Evolutionary conservation across 495 filamentous ascomycete genomes (phyloP).

Genomic region (Neurospora discreta): DNA sequence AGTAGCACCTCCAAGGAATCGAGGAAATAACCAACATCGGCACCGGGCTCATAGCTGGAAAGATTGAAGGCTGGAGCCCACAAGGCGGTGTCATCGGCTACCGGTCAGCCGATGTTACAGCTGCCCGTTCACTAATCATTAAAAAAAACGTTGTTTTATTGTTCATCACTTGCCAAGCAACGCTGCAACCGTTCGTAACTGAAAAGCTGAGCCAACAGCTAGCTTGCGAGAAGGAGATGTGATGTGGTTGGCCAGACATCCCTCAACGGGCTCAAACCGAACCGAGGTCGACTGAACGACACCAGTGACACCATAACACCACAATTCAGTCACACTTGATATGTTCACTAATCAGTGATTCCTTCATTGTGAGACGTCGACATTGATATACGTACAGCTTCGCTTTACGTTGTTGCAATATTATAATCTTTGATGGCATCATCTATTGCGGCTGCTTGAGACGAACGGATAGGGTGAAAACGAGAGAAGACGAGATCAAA

Average conservation of each 20-base stretch:
- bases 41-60: not conserved
- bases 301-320: not conserved
- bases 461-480: not conserved
- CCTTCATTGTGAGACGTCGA: not conserved
- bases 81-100: not conserved
- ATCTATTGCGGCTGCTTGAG: not conserved
- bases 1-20: not conserved
- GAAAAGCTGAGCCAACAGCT: not conserved
- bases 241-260: not conserved
- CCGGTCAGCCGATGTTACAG: not conserved
- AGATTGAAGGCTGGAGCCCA: not conserved
- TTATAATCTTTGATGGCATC: not conserved
- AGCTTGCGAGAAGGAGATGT: not conserved
- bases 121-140: not conserved
- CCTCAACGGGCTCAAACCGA: not conserved
- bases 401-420: not conserved
- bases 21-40: not conserved
- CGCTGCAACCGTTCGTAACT: not conserved
- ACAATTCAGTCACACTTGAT: not conserved
- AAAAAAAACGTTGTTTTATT: not conserved
- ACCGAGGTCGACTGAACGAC: not conserved
- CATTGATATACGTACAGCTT: not conserved
- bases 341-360: not conserved
- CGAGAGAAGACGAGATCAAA: not conserved
- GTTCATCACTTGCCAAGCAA: not conserved